Conservation (phyloP, 371 early-diverging fungal species). For the Batrachochytrium dendrobatidis region DNA sequence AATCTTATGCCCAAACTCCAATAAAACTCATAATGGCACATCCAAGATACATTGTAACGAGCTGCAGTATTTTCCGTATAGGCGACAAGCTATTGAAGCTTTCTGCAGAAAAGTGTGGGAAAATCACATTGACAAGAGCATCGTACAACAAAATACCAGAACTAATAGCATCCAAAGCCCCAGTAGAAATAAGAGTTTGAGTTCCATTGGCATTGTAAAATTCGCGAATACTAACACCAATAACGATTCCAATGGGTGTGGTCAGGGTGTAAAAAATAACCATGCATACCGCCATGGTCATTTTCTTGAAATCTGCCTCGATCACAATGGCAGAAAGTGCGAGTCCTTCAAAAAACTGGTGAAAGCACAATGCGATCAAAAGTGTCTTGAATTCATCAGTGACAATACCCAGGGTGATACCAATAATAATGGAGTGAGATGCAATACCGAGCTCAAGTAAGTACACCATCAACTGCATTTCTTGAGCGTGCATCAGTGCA, state of each 20-base stretch:
- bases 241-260: too few species aligned
- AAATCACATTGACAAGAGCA: slow-evolving; percentile 63
- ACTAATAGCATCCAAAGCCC: slow-evolving; percentile 63
- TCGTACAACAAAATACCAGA: slow-evolving; percentile 75
- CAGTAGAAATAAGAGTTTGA: slow-evolving; percentile 53
- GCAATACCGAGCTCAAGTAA: slow-evolving; percentile 22
- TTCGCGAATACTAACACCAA: slow-evolving; percentile 28
- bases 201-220: slow-evolving; percentile 49
- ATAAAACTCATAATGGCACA: slow-evolving; percentile 12
- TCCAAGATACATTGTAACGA: slow-evolving; percentile 12
- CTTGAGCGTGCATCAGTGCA: slow-evolving; percentile 5
- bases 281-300: neutral
- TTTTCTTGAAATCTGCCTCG: neutral
- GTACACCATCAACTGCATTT: slow-evolving; percentile 13
- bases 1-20: slow-evolving; percentile 18
- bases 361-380: slow-evolving; percentile 73
- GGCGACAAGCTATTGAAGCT: neutral
- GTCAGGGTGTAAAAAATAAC: too few species aligned
- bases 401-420: slow-evolving; percentile 53
- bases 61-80: slow-evolving; percentile 1
- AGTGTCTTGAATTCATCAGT: slow-evolving; percentile 65
- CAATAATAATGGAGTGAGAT: slow-evolving; percentile 67
- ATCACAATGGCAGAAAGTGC: slow-evolving; percentile 64
- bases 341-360: slow-evolving; percentile 85
- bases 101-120: slow-evolving; percentile 5